Percentiles rank a stretch among this genome's conserved stretches.
These are phyloP conservation scores for Daedaleopsis nitida DNA, from an alignment of 768 basidiomycete species.

Conservation along the genomic window DNA sequence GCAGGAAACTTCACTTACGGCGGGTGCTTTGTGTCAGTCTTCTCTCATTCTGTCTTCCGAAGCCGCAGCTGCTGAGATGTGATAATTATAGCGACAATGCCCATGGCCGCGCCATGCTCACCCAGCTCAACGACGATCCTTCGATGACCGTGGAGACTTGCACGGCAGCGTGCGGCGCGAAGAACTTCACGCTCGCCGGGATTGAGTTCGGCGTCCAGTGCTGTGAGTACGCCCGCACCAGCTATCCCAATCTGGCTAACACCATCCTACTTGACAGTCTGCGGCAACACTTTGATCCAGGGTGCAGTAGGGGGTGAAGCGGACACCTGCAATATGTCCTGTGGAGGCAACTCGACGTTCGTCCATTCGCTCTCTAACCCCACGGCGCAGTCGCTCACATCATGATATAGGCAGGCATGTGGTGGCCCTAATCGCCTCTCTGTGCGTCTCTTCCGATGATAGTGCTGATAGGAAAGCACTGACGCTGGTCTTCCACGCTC, in stretches of 20 bases:
- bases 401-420: constrained; percentile 56
- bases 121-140: constrained; percentile 39
- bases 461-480: constrained; percentile 6
- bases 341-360: constrained; percentile 67
- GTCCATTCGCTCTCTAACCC: constrained; percentile 22
- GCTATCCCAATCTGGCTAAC: constrained; percentile 1
- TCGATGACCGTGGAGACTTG: constrained; percentile 64
- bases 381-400: constrained; percentile 8
- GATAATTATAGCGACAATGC: constrained; percentile 49
- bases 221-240: constrained; percentile 39
- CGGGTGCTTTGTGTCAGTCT: constrained; percentile 60
- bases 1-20: constrained; percentile 59
- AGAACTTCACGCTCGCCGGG: constrained; percentile 68
- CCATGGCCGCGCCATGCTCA: constrained; percentile 60
- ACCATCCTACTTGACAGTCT: constrained; percentile 47
- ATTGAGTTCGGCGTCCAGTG: constrained; percentile 61
- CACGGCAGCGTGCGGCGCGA: constrained; percentile 53
- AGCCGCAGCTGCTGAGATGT: background rate
- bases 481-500: background rate
- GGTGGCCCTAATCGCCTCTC: constrained; percentile 76
- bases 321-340: constrained; percentile 70
- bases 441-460: constrained; percentile 25
- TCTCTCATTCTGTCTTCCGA: background rate
- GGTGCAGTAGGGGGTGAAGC: constrained; percentile 56
- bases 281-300: constrained; percentile 64